These are phyloP conservation scores for Umbelopsis sp. DNA, from an alignment of 192 early-diverging fungal species.

Conservation along the genomic window DNA sequence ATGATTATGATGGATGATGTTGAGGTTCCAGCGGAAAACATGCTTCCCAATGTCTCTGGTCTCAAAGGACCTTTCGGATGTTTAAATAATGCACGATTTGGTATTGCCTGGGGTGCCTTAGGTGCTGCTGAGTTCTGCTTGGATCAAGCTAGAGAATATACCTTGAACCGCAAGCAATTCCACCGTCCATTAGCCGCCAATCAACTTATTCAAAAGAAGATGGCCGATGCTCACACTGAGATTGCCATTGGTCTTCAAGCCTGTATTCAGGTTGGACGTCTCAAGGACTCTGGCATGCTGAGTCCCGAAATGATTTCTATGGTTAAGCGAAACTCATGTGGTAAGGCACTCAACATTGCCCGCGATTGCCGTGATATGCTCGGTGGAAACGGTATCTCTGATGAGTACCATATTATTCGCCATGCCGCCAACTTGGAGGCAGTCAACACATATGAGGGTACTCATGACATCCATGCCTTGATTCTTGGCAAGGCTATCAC, in stretches of 20 bases:
- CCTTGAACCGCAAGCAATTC: conserved; percentile 91
- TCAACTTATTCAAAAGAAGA: conserved; percentile 97
- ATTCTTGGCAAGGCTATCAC: conserved; percentile 94
- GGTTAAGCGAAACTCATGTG: conserved; percentile 95
- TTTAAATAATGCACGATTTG: conserved; percentile 96
- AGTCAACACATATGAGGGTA: conserved; percentile 97
- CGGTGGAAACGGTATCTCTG: conserved; percentile 94
- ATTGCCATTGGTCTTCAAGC: conserved; percentile 89
- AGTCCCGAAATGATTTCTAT: conserved; percentile 95
- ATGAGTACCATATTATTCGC: conserved; percentile 96
- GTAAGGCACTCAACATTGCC: conserved; percentile 93
- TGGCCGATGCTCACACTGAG: conserved; percentile 93
- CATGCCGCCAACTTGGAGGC: conserved; percentile 92
- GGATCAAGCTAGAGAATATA: conserved; percentile 86
- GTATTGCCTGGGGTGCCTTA: conserved; percentile 95
- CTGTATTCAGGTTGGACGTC: conserved; percentile 86
- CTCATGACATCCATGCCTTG: conserved; percentile 92
- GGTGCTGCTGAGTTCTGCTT: conserved; percentile 96
- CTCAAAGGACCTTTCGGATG: conserved; percentile 97
- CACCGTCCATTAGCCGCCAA: conserved; percentile 87
- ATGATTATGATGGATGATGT: conserved; percentile 99
- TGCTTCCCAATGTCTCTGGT: conserved; percentile 89
- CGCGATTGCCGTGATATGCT: conserved; percentile 88
- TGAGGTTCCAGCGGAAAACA: conserved; percentile 85
- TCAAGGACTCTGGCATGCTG: conserved; percentile 86